Evolutionary conservation across 768 basidiomycete species (phyloP), one percentile per base, ranked within the genome.

Genomic region (Suillus spraguei): DNA sequence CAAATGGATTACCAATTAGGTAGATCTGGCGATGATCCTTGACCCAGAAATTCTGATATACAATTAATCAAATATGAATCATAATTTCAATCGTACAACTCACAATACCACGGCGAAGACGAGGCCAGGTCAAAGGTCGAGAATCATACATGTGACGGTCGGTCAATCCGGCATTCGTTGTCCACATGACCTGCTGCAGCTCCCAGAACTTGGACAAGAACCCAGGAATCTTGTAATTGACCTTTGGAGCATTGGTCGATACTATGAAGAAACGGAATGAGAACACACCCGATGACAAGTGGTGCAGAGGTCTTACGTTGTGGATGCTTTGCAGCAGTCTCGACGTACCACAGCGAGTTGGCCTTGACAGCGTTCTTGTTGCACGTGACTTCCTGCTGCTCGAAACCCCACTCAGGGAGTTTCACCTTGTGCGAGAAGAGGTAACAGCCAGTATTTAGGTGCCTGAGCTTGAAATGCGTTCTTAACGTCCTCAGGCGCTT

Each of bases 381-480:
- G 77, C 97, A 99, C 0, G 97, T 99, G 59, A 99, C 97, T 72
- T 99, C 97, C 74, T 99, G 97, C 76, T 99, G 97, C 72, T 98
- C 97, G 68, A 84, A 99, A 0, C 87, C 97, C 97, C 97, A 99
- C 5, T 97, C 92, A 0, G 97, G 97, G 1, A 99, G 79, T 78
- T 99, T 99, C 70, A 98, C 91, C 76, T 97, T 97, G 79, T 99
- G 97, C 28, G 92, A 95, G 82, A 99, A 99, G 42, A 99, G 83
- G 74, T 97, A 99, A 75, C 97, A 99, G 0, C 96, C 95, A 0
- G 92, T 92, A 67, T 96, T 80, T 20, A 84, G 81, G 76, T 99
- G 97, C 60, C 89, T 80, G 53, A 99, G 77, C 68, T 90, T 83
- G 78, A 99, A 97, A 47, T 85, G 82, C 5, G 93, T 95, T 59